Conservation (phyloP, 208 protist species). For the Spongospora subterranea region DNA sequence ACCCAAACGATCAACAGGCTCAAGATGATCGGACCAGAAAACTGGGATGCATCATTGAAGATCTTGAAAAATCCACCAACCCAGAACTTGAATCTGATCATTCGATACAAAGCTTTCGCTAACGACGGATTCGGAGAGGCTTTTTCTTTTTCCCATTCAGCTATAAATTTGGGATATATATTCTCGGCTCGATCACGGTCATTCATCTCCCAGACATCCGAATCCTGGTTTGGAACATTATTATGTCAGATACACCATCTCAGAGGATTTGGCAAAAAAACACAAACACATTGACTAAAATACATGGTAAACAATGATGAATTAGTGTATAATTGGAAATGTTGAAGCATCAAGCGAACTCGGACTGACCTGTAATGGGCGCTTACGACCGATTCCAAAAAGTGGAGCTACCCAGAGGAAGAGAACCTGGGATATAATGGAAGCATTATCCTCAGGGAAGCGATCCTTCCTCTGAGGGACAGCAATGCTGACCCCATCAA, state of each 20-base stretch:
- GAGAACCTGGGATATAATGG: not conserved
- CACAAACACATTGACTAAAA: too few relatives aligned
- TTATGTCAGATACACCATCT: not conserved
- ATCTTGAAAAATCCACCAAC: not conserved
- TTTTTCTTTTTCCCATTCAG: not conserved
- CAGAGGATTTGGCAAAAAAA: not conserved
- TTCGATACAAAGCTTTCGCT: not conserved
- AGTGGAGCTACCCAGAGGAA: not conserved
- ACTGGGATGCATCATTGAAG: slow-evolving; percentile 60
- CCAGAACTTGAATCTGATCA: slow-evolving; percentile 10
- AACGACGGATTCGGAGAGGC: not conserved
- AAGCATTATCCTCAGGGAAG: not conserved
- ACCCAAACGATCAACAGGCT: slow-evolving; percentile 29
- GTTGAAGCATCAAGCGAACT: too few relatives aligned
- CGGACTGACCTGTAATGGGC: slow-evolving; percentile 36
- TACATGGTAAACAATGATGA: too few relatives aligned
- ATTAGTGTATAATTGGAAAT: too few relatives aligned
- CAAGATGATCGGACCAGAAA: slow-evolving; percentile 55
- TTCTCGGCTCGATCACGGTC: not conserved
- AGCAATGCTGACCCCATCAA: not conserved
- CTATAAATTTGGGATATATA: not conserved
- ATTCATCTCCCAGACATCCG: slow-evolving; percentile 22
- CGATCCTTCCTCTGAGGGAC: not conserved
- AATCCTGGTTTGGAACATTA: not conserved
- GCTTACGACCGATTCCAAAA: not conserved